Evolutionary conservation across 139 green algal genomes (phyloP).

Genomic region (Asterochloris sp.): DNA sequence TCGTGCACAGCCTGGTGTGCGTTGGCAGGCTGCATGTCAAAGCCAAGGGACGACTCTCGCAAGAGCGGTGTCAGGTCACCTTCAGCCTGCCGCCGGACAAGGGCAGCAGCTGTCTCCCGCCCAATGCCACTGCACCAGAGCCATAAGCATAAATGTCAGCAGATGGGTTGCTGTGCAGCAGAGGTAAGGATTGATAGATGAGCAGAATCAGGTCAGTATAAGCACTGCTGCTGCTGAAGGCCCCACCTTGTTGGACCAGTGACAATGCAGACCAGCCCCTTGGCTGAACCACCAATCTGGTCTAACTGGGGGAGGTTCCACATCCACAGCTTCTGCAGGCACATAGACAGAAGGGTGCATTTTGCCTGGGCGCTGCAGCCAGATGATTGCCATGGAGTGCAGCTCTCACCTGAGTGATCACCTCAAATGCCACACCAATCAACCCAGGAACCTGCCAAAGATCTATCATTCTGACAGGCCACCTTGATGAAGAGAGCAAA

Average conservation of each 20-base stretch:
- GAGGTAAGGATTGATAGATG: too few relatives aligned
- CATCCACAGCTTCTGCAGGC: constrained; percentile 46
- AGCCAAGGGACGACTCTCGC: too few relatives aligned
- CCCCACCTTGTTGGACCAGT: constrained; percentile 71
- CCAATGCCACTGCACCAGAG: constrained; percentile 69
- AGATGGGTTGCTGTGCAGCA: not conserved
- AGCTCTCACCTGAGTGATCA: constrained; percentile 7
- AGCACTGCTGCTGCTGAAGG: not conserved
- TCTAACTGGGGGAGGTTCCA: constrained; percentile 45
- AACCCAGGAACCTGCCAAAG: not conserved
- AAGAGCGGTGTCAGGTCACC: constrained; percentile 27
- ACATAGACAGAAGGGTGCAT: not conserved
- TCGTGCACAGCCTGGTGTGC: too few relatives aligned
- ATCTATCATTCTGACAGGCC: too few relatives aligned
- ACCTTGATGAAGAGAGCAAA: not conserved
- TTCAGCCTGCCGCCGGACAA: constrained; percentile 52
- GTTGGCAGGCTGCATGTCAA: too few relatives aligned
- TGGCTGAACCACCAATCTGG: constrained; percentile 40
- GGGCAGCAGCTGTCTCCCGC: constrained; percentile 54
- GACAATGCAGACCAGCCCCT: constrained; percentile 60
- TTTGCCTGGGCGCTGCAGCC: not conserved
- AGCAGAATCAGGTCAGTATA: not conserved
- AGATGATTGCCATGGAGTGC: not conserved
- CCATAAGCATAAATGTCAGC: not conserved
- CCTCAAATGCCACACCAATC: not conserved